Evolutionary conservation across 2,329 filamentous ascomycete species (phyloP), one percentile per base, ranked within the genome.

Genomic region (Stemphylium vesicarium): DNA sequence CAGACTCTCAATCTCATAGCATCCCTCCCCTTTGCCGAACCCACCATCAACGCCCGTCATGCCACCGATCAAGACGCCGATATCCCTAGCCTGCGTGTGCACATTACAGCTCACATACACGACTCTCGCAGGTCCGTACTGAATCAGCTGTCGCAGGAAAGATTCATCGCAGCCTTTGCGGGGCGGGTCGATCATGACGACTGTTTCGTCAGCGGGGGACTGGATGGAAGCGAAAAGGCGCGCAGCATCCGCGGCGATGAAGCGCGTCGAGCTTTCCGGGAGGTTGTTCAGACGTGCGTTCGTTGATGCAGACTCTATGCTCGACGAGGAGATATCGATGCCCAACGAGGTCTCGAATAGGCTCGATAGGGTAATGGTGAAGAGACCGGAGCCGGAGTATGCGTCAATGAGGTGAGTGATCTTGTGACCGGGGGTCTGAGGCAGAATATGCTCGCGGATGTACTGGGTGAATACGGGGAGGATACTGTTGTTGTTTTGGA

Each of bases 401-500:
- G 95, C 95, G 79, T 99, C 95, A 64, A 99, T 94, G 39, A 99
- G 88, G 78, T 96, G 92, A 66, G 88, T 90, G 77, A 96, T 73
- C 75, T 58, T 75, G 69, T 54, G 76, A 24, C 55, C 66, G 0
- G 56, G 18, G 9, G 43, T 16, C 26, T 64, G 36, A 22, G 87
- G 88, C 2, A 93, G 81, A 69, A 94, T 90, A 75, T 89, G 85
- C 33, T 89, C 82, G 59, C 92, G 90, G 73, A 98, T 91, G 80
- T 96, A 96, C 63, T 86, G 83, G 12, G 92, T 96, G 77, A 98
- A 96, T 13, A 81, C 79, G 26, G 91, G 87, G 20, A 99, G 88
- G 77, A 99, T 98, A 50, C 92, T 96, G 81, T 98, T 98, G 84
- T 99, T 99, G 83, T 99, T 99, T 74, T 99, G 95, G 85, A 99